These are phyloP conservation scores for Ephemerocybe angulata DNA, from an alignment of 768 basidiomycete genomes.

Conservation along the genomic window DNA sequence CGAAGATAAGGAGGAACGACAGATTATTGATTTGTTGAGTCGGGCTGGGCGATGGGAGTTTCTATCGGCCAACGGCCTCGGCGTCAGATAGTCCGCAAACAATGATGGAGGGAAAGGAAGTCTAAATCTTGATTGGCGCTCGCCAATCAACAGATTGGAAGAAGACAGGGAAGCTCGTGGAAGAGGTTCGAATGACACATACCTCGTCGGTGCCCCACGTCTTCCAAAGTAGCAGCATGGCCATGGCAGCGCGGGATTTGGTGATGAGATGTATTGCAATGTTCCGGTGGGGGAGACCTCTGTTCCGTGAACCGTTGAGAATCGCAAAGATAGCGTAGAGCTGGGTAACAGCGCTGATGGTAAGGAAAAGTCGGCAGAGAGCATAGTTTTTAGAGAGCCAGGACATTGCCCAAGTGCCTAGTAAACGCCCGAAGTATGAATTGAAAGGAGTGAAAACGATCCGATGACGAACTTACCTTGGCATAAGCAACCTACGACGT, in stretches of 20 bases:
- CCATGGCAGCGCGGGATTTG: conserved; percentile 57
- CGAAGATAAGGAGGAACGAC: conserved; percentile 9
- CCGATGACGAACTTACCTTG: not conserved
- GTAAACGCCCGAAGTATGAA: not conserved
- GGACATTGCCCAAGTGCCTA: conserved; percentile 5
- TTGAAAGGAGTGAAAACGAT: not conserved
- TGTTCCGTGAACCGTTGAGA: not conserved
- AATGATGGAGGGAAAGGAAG: not conserved
- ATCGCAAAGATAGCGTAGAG: conserved; percentile 6
- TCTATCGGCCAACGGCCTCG: no score
- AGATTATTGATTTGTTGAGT: conserved; percentile 9
- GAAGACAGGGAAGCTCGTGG: not conserved
- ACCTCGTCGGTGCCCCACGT: conserved; percentile 4
- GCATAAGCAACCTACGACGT: conserved; percentile 4
- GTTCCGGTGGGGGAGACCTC: not conserved
- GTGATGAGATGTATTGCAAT: not conserved
- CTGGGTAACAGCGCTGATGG: conserved; percentile 6
- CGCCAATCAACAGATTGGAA: not conserved
- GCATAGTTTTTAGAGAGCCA: not conserved
- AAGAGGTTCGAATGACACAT: not conserved
- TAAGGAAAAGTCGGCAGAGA: conserved; percentile 5
- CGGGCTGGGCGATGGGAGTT: not conserved
- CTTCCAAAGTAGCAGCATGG: conserved; percentile 69
- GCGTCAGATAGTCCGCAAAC: no score
- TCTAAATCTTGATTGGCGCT: not conserved